Conservation (phyloP, 2,329 filamentous ascomycete genomes). For the Neopestalotiopsis rosae region DNA sequence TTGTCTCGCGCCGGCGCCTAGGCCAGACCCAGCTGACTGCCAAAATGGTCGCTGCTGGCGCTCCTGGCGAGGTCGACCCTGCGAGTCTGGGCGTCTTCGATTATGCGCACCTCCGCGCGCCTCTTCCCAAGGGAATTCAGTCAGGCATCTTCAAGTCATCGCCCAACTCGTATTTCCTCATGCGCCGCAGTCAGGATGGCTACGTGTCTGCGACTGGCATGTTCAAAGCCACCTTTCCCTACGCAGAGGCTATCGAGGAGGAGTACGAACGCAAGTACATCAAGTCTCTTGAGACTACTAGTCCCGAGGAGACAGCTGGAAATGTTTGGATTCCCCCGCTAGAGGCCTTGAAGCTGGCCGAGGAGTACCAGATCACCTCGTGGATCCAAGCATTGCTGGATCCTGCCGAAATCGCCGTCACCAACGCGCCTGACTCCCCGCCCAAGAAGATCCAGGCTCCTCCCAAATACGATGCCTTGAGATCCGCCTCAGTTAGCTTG, state of each 20-base stretch:
- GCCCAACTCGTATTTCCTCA: conserved; percentile 95
- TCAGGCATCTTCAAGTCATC: conserved; percentile 92
- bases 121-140: conserved; percentile 86
- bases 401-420: conserved; percentile 73
- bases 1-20: conserved; percentile 83
- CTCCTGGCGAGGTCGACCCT: conserved; percentile 73
- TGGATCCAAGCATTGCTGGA: conserved; percentile 96
- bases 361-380: conserved; percentile 82
- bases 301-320: conserved; percentile 89
- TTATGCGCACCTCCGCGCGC: conserved; percentile 93
- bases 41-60: conserved; percentile 76
- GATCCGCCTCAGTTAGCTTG: conserved; percentile 48
- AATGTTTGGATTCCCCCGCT: conserved; percentile 95
- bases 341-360: conserved; percentile 79
- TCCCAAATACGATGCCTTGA: conserved; percentile 72
- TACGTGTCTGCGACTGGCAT: conserved; percentile 87
- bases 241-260: conserved; percentile 74
- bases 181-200: conserved; percentile 86
- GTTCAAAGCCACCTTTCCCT: conserved; percentile 90
- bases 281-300: conserved; percentile 81
- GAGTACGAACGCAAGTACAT: conserved; percentile 81
- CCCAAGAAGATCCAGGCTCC: conserved; percentile 81
- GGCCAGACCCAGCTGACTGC: conserved; percentile 91
- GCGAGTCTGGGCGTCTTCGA: conserved; percentile 85
- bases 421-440: conserved; percentile 65